Base-by-base conservation (phyloP, 2,329 filamentous ascomycete genomes). In the Dryadomyces quercus-mongolicae region DNA sequence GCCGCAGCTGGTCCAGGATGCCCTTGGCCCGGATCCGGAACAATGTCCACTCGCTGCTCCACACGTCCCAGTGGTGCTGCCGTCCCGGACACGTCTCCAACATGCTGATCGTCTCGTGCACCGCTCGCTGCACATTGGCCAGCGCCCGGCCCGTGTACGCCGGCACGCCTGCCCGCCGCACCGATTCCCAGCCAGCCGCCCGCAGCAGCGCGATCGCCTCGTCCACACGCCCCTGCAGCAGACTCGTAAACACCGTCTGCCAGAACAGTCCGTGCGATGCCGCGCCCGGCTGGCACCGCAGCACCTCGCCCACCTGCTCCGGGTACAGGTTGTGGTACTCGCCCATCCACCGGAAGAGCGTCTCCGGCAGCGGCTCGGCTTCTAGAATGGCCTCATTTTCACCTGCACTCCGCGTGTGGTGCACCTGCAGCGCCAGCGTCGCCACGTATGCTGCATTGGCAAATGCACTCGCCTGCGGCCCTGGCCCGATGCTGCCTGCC, bases 261-360 rank as follows among this genome's bases (percentile, higher is more conserved):
- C 92, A 97, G 69, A 89, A 97, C 40, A 86, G 74, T 25, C 76
- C 73, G 62, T 93, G 87, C 46, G 82, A 81, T 2, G 88, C 85
- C 21, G 90, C 88, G 56, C 86, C 86, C 1, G 87, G 86, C 48
- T 76, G 75, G 60, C 82, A 70, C 31, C 75, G 74, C 58, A 79
- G 71, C 22, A 96, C 76, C 4, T 82, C 74, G 42, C 81, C 73
- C 22, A 86, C 72, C 62, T 91, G 85, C 52, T 81, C 76, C 2
- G 77, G 76, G 61, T 86, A 86, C 25, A 85, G 77, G 58, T 86
- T 82, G 64, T 95, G 88, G 63, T 88, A 80, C 16, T 76, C 74
- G 54, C 87, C 78, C 59, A 95, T 74, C 92, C 92, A 97, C 62
- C 87, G 79, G 58, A 96, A 82, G 15, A 97, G 72, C 16, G 90